Base-by-base conservation (phyloP, 371 early-diverging fungal genomes). In the Mucor indicus region DNA sequence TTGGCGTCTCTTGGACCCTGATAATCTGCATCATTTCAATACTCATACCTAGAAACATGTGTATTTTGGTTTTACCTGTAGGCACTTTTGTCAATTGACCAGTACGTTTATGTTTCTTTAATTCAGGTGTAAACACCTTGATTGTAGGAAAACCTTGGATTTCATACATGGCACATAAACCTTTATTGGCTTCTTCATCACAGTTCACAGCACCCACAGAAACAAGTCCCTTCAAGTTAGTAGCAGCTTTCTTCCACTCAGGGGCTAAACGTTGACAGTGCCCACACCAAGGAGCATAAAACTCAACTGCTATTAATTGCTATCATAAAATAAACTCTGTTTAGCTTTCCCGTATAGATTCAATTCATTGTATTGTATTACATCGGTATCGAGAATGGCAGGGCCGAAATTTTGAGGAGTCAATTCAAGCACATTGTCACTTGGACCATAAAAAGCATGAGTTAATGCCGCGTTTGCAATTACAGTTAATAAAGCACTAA, bases 61-160 rank as follows among this genome's bases (percentile, higher is more conserved):
- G 7, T 7, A 2, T 11, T 29, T 21, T n/a, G 24, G 13, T 17
- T 31, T 35, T 62, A 77, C 80, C 77, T 54, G 62, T 46, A 4
- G 85, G 73, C 36, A 55, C 63, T 53, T 85, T 86, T 8, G 44
- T 64, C 17, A 56, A 48, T 23, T 59, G 51, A 16, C 80, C 79
- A 2, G 79, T 79, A 51, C 76, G 72, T 50, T 83, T 83, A 21
- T 67, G 54, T 17, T 41, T 58, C 22, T 36, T 59, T 12, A 53
- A 46, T 38, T 65, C 69, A 27, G 81, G 69, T 3, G 75, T 76
- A 57, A 95, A 95, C 1, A 89, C 65, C 62, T 95, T 96, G 54
- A 96, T 79, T n/a, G 95, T 95, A 3, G 97, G 97, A 72, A 93
- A 96, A 9, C 97, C 95, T 71, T 92, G 68, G 30, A 96, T 80